phyloP scores from a whole-genome alignment of 1,284 basidiomycete species.

The Lentinula novae-zelandiae region DNA sequence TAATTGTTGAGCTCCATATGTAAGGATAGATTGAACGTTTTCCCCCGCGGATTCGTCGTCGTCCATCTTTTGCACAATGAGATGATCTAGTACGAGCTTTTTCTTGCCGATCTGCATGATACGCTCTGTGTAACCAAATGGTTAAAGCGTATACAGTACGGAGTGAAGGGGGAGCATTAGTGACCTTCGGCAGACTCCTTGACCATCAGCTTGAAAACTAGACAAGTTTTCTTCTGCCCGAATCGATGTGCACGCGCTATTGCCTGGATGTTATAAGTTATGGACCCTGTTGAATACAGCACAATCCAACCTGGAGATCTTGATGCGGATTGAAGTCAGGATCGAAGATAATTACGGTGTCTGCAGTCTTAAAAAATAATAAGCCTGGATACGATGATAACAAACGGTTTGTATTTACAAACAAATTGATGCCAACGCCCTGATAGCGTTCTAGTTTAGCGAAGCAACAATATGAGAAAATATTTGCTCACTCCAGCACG shows the following conservation, averaged over 20 bases:
- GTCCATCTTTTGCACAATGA: slow-evolving; percentile 93
- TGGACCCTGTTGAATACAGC: background rate
- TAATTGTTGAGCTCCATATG: slow-evolving; percentile 77
- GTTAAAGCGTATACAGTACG: background rate
- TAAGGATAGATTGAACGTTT: slow-evolving; percentile 77
- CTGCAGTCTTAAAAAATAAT: slow-evolving; percentile 50
- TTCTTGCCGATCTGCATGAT: slow-evolving; percentile 88
- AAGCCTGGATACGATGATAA: background rate
- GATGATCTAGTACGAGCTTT: slow-evolving; percentile 86
- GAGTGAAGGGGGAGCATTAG: background rate
- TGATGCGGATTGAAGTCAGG: slow-evolving; percentile 96
- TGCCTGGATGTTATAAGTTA: slow-evolving; percentile 46
- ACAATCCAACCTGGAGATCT: slow-evolving; percentile 62
- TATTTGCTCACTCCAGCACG: slow-evolving; percentile 76
- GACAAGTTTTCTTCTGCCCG: slow-evolving; percentile 77
- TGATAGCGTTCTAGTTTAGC: slow-evolving; percentile 18
- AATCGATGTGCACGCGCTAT: slow-evolving; percentile 87
- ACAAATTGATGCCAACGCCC: slow-evolving; percentile 89
- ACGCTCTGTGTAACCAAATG: slow-evolving; percentile 49
- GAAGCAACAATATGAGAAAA: background rate
- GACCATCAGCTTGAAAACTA: slow-evolving; percentile 91
- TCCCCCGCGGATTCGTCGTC: slow-evolving; percentile 70
- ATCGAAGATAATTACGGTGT: slow-evolving; percentile 91
- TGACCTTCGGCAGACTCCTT: slow-evolving; percentile 86
- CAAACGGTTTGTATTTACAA: slow-evolving; percentile 26